Percentiles rank a stretch among this genome's conserved stretches.
Evolutionary conservation across 2,329 filamentous ascomycete species (phyloP).

Genomic region (Aspergillus ibericus): DNA sequence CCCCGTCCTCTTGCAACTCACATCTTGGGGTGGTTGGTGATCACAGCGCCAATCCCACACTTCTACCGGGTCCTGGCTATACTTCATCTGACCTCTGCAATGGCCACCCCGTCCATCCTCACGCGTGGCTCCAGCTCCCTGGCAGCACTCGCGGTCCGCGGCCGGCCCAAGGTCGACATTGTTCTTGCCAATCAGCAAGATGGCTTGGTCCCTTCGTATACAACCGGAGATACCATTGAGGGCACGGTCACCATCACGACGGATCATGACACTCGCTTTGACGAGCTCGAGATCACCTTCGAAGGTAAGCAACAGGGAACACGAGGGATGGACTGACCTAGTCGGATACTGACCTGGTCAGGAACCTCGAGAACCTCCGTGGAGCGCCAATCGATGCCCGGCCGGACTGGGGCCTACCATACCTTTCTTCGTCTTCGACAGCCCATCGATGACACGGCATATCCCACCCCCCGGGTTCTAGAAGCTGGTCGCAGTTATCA

Average conservation of each 20-base stretch:
- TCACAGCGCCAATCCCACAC: neutral
- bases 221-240: conserved; percentile 58
- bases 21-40: neutral
- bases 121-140: conserved; percentile 28
- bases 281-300: conserved; percentile 60
- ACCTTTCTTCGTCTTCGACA: conserved; percentile 63
- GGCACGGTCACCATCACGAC: conserved; percentile 54
- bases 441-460: conserved; percentile 54
- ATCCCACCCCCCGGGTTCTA: conserved; percentile 57
- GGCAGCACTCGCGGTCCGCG: conserved; percentile 28
- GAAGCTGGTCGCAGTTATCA: conserved; percentile 57
- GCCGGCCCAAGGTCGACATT: conserved; percentile 34
- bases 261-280: conserved; percentile 56
- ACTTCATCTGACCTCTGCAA: neutral
- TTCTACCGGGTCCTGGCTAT: neutral
- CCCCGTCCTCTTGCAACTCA: neutral
- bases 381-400: conserved; percentile 56
- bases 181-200: conserved; percentile 30
- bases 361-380: conserved; percentile 55
- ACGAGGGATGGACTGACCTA: neutral
- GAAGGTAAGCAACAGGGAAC: conserved; percentile 46
- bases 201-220: conserved; percentile 50
- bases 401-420: conserved; percentile 57
- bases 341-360: conserved; percentile 22
- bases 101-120: conserved; percentile 27